Conservation (phyloP, 2,329 filamentous ascomycete species). For the Nannizziopsis arthrosporioides region DNA sequence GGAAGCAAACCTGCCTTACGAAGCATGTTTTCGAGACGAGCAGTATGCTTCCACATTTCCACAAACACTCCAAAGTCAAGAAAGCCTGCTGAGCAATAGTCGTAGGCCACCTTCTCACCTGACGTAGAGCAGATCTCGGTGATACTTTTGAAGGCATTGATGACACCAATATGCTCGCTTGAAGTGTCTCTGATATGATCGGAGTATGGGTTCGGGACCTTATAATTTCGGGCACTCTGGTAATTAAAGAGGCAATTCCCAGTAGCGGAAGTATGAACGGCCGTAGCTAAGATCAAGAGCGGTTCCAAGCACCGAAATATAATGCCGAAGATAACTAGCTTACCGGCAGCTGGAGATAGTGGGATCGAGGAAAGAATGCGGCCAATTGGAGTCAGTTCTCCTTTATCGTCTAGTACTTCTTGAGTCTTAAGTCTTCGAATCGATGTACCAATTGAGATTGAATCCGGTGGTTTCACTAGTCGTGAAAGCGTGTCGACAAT, state of each 20-base stretch:
- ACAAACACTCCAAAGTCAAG: constrained; percentile 29
- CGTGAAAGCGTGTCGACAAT: constrained; percentile 34
- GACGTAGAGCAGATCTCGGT: constrained; percentile 22
- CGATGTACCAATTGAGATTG: constrained; percentile 28
- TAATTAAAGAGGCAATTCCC: constrained; percentile 26
- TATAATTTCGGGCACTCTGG: constrained; percentile 15
- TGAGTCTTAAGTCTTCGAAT: constrained; percentile 31
- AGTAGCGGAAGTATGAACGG: constrained; percentile 18
- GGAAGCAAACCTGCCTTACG: constrained; percentile 27
- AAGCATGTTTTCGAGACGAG: constrained; percentile 31
- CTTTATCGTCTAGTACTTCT: constrained; percentile 34
- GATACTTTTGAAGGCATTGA: constrained; percentile 36
- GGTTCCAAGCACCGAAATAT: constrained; percentile 44
- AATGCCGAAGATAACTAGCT: constrained; percentile 41
- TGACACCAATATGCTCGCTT: constrained; percentile 38
- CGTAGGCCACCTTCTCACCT: constrained; percentile 22
- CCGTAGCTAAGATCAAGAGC: constrained; percentile 36
- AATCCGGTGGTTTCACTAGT: constrained; percentile 37
- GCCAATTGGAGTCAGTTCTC: constrained; percentile 38
- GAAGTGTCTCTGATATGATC: constrained; percentile 26
- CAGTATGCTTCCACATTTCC: constrained; percentile 25
- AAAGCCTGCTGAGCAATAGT: constrained; percentile 24
- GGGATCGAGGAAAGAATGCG: constrained; percentile 34
- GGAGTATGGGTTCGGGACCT: constrained; percentile 9
- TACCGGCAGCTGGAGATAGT: constrained; percentile 37